phyloP scores from a whole-genome alignment of 2,329 filamentous ascomycete species.

The Aspergillus fumigatus region DNA sequence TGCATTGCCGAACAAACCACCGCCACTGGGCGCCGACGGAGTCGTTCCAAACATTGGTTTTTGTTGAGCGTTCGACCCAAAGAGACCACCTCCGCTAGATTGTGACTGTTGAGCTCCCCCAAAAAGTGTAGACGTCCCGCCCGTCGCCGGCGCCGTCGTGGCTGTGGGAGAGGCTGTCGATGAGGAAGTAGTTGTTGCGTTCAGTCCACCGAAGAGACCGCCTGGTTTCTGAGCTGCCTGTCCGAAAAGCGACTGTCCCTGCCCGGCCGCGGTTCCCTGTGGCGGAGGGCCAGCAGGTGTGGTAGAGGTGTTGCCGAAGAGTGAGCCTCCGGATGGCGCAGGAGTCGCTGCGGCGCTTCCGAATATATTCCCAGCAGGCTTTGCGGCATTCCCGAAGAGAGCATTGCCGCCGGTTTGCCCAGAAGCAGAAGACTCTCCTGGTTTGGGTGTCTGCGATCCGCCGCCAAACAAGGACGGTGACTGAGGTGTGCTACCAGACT shows the following conservation, averaged over 20 bases:
- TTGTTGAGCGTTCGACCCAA: slow-evolving; percentile 23
- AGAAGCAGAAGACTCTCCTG: slow-evolving; percentile 28
- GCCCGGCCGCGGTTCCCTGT: slow-evolving; percentile 22
- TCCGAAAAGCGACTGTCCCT: slow-evolving; percentile 26
- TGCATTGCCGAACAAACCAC: slow-evolving; percentile 26
- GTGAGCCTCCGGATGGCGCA: slow-evolving; percentile 27
- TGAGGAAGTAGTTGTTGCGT: slow-evolving; percentile 19
- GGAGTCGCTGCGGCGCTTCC: slow-evolving; percentile 36
- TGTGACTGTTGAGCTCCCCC: slow-evolving; percentile 23
- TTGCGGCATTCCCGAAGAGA: slow-evolving; percentile 30
- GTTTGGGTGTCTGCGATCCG: slow-evolving; percentile 34
- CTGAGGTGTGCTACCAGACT: slow-evolving; percentile 20
- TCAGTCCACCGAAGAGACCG: slow-evolving; percentile 25
- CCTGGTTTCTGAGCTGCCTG: slow-evolving; percentile 24
- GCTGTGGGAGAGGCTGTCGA: slow-evolving; percentile 15
- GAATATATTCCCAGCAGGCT: slow-evolving; percentile 27
- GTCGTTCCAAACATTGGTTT: slow-evolving; percentile 26
- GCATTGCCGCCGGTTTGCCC: slow-evolving; percentile 27
- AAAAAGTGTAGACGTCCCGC: slow-evolving; percentile 16
- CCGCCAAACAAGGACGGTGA: slow-evolving; percentile 26
- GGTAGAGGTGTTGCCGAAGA: slow-evolving; percentile 43
- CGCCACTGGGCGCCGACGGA: slow-evolving; percentile 17
- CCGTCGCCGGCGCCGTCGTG: slow-evolving; percentile 18
- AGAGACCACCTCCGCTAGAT: slow-evolving; percentile 26
- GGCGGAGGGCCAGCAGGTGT: slow-evolving; percentile 50